phyloP scores from a whole-genome alignment of 257 asterid genomes.

The Marsdenia floribunda region DNA sequence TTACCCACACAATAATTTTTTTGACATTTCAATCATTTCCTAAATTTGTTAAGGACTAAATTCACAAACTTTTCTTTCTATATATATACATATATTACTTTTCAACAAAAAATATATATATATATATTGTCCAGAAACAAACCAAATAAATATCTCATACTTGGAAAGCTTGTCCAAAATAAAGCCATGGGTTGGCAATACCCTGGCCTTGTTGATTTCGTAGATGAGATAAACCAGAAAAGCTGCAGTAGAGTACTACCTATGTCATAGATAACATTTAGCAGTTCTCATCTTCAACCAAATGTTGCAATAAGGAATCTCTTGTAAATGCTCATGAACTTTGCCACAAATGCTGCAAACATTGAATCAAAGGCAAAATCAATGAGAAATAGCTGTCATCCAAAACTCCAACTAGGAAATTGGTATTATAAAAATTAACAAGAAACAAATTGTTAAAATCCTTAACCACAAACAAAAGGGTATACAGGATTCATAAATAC shows the following conservation, averaged over 20 bases:
- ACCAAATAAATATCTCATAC: background rate
- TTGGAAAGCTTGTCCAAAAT: no score
- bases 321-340: slow-evolving; percentile 96
- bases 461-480: background rate
- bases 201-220: background rate
- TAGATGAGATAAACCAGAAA: background rate
- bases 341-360: slow-evolving; percentile 92
- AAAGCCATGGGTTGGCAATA: background rate
- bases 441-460: background rate
- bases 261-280: background rate
- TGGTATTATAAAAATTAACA: background rate
- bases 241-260: background rate
- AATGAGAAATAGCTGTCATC: background rate
- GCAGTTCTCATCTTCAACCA: slow-evolving; percentile 39
- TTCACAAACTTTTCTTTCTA: no score
- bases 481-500: background rate
- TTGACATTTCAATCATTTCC: no score
- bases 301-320: slow-evolving; percentile 88
- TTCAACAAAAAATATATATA: no score
- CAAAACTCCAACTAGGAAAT: background rate
- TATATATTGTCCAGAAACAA: no score
- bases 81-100: no score
- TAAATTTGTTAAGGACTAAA: no score
- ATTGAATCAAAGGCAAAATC: slow-evolving; percentile 16
- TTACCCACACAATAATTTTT: no score